phyloP scores from a whole-genome alignment of 108 stramenopile species.

The Bacterosira constricta region DNA sequence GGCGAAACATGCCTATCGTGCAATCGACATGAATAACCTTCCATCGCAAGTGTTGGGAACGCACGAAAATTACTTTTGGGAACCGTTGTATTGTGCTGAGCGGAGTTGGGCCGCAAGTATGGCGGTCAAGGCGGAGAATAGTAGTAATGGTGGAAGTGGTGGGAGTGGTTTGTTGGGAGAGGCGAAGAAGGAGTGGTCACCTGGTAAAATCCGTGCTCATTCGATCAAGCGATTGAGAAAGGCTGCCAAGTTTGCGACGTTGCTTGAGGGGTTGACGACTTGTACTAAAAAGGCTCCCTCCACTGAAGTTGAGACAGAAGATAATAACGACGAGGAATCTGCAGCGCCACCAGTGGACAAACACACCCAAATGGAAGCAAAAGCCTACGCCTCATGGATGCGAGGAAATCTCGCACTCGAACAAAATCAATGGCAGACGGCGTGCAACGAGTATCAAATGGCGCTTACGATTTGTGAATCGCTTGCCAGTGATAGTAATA shows the following conservation, averaged over 20 bases:
- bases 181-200: constrained; percentile 9
- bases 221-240: constrained; percentile 63
- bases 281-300: not conserved
- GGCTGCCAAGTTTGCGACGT: constrained; percentile 55
- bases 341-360: constrained; percentile 42
- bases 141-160: constrained; percentile 6
- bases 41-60: constrained; percentile 14
- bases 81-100: constrained; percentile 61
- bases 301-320: not conserved
- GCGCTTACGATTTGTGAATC: constrained; percentile 48
- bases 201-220: constrained; percentile 44
- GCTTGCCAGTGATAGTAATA: constrained; percentile 9
- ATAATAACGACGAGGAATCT: not conserved
- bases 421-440: constrained; percentile 38
- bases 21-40: constrained; percentile 29
- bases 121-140: constrained; percentile 43
- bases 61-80: constrained; percentile 43
- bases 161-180: constrained; percentile 3
- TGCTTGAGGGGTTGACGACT: constrained; percentile 37
- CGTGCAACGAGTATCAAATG: constrained; percentile 56
- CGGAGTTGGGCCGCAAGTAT: constrained; percentile 73
- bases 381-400: constrained; percentile 79
- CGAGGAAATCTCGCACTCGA: constrained; percentile 62
- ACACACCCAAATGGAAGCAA: constrained; percentile 58
- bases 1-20: constrained; percentile 24